A percentile compares a stretch with the other conserved stretches of the same genome.
These are phyloP conservation scores for Larix sibirica DNA, from an alignment of 83 land plant species.

Conservation along the genomic window DNA sequence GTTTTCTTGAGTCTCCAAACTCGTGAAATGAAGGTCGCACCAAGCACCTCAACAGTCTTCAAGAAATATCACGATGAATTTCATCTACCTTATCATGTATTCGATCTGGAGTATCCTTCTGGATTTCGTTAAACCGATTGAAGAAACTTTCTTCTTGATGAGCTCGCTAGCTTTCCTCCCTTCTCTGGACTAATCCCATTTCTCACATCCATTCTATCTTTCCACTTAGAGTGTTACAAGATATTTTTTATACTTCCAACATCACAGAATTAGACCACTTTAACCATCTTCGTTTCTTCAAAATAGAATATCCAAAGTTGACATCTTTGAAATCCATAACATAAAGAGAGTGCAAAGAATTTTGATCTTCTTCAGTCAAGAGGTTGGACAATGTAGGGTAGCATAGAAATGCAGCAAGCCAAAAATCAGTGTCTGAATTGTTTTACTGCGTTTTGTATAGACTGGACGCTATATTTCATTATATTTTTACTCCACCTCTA, in stretches of 20 bases:
- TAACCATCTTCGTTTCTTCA: conserved; percentile 79
- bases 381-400: conserved; percentile 82
- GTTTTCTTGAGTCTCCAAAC: too few species aligned
- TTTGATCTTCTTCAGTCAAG: conserved; percentile 86
- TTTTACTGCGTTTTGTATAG: conserved; percentile 59
- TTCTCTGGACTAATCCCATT: conserved; percentile 45
- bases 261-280: conserved; percentile 71
- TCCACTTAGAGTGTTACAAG: conserved; percentile 80
- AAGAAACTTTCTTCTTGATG: conserved; percentile 64
- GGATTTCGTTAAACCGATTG: conserved; percentile 74
- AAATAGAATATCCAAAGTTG: conserved; percentile 95
- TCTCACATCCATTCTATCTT: conserved; percentile 80
- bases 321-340: conserved; percentile 93
- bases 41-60: too few species aligned
- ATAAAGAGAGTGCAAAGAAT: conserved; percentile 87
- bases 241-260: conserved; percentile 81
- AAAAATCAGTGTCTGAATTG: conserved; percentile 77
- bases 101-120: conserved; percentile 46
- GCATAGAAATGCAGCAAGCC: conserved; percentile 92
- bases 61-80: not conserved
- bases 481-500: conserved; percentile 83
- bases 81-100: conserved; percentile 86
- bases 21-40: too few species aligned
- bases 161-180: conserved; percentile 51
- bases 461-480: conserved; percentile 80